phyloP scores from a whole-genome alignment of 2,329 filamentous ascomycete genomes.

The Cryphonectria naterciae region DNA sequence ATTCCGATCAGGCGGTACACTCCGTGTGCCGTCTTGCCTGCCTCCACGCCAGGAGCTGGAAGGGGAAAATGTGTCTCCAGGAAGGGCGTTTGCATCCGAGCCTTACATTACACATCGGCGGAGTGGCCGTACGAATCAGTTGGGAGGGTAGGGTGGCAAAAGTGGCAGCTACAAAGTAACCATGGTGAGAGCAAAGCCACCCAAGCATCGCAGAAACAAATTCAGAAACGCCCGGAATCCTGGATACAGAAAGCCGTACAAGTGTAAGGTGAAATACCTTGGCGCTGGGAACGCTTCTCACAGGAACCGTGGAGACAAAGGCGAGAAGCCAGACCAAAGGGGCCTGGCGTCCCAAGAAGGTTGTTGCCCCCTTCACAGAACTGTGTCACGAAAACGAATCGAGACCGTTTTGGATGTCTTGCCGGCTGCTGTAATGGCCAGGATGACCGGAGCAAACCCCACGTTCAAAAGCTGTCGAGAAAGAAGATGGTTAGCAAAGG shows the following conservation, averaged over 20 bases:
- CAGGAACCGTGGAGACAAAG: slow-evolving; percentile 14
- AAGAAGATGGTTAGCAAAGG: neutral
- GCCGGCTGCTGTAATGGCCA: neutral
- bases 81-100: neutral
- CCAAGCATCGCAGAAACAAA: neutral
- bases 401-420: slow-evolving; percentile 13
- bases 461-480: neutral
- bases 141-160: slow-evolving; percentile 1
- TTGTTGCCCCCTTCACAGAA: neutral
- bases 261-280: slow-evolving; percentile 12
- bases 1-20: neutral
- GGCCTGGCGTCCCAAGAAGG: slow-evolving; percentile 5
- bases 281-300: slow-evolving; percentile 9
- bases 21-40: neutral
- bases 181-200: neutral
- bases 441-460: neutral
- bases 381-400: slow-evolving; percentile 20
- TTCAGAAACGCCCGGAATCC: slow-evolving; percentile 15
- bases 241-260: slow-evolving; percentile 21
- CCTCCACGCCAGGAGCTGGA: neutral
- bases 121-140: slow-evolving; percentile 9
- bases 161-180: neutral
- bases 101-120: neutral
- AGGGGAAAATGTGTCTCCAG: neutral
- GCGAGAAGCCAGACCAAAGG: slow-evolving; percentile 15